These are phyloP conservation scores for Balakata baccata DNA, from an alignment of 345 rosid genomes.

Conservation along the genomic window DNA sequence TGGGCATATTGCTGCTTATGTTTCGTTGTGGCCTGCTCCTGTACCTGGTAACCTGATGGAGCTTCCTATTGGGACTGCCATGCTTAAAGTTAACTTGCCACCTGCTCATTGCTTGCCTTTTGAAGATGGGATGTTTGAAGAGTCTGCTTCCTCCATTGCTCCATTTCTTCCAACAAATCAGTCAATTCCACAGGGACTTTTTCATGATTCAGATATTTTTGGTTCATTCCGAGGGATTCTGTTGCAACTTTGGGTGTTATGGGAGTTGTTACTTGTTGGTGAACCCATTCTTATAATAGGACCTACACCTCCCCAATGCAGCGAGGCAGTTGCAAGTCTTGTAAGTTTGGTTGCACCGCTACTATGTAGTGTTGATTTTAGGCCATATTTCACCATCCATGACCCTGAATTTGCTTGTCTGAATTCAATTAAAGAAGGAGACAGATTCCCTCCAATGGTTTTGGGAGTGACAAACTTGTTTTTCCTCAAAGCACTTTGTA, in stretches of 20 bases:
- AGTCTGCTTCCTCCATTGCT: constrained; percentile 81
- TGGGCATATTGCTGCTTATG: constrained; percentile 79
- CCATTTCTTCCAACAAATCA: constrained; percentile 90
- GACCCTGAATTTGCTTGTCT: constrained; percentile 73
- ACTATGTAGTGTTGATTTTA: constrained; percentile 82
- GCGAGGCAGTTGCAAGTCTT: constrained; percentile 95
- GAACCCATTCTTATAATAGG: constrained; percentile 94
- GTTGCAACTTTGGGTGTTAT: constrained; percentile 84
- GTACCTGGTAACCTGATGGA: constrained; percentile 84
- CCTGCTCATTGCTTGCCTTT: constrained; percentile 84
- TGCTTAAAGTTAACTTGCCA: constrained; percentile 79
- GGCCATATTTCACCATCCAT: constrained; percentile 97
- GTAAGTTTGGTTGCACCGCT: constrained; percentile 90
- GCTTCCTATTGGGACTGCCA: constrained; percentile 89
- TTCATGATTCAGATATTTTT: constrained; percentile 92
- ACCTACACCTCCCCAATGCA: constrained; percentile 93
- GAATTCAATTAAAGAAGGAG: constrained; percentile 75
- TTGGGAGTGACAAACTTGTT: constrained; percentile 95
- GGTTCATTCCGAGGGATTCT: constrained; percentile 76
- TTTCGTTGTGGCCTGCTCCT: constrained; percentile 91
- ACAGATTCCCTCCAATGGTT: constrained; percentile 78
- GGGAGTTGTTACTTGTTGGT: constrained; percentile 90
- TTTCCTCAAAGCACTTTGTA: constrained; percentile 85
- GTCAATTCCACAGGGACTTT: constrained; percentile 89
- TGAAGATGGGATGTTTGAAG: constrained; percentile 64